Evolutionary conservation across 345 rosid genomes (phyloP).

Genomic region (Acer negundo): DNA sequence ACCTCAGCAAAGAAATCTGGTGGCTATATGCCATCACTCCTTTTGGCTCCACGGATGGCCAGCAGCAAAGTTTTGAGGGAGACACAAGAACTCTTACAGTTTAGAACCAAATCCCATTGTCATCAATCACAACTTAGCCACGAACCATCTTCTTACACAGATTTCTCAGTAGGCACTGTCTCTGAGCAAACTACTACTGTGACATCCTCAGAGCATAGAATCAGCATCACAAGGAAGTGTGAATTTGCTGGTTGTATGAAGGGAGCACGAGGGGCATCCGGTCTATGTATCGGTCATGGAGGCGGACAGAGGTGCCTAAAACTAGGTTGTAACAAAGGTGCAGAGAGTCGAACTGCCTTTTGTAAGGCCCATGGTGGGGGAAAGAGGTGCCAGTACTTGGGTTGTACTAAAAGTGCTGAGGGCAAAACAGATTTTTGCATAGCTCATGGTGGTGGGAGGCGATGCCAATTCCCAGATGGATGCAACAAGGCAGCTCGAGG

Average conservation of each 20-base stretch:
- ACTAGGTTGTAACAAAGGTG: constrained; percentile 83
- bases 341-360: constrained; percentile 92
- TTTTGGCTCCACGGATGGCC: constrained; percentile 63
- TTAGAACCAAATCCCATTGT: constrained; percentile 38
- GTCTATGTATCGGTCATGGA: constrained; percentile 93
- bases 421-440: constrained; percentile 90
- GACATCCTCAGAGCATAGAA: constrained; percentile 55
- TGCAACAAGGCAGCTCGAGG: constrained; percentile 94
- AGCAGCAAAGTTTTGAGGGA: constrained; percentile 33
- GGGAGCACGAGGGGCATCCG: constrained; percentile 93
- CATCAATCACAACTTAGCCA: constrained; percentile 44
- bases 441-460: constrained; percentile 93
- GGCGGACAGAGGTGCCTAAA: constrained; percentile 97
- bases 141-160: constrained; percentile 55
- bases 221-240: constrained; percentile 64
- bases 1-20: constrained; percentile 93
- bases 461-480: constrained; percentile 71
- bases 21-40: constrained; percentile 87
- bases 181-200: constrained; percentile 59
- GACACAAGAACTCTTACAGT: constrained; percentile 46
- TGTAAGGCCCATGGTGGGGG: constrained; percentile 99
- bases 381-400: constrained; percentile 84
- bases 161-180: constrained; percentile 48
- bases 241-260: constrained; percentile 74
- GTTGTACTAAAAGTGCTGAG: constrained; percentile 97